A percentile compares a stretch with the other conserved stretches of the same genome.
Evolutionary conservation across 1,284 basidiomycete species (phyloP).

Genomic region (Cystobasidiaceae sp.): DNA sequence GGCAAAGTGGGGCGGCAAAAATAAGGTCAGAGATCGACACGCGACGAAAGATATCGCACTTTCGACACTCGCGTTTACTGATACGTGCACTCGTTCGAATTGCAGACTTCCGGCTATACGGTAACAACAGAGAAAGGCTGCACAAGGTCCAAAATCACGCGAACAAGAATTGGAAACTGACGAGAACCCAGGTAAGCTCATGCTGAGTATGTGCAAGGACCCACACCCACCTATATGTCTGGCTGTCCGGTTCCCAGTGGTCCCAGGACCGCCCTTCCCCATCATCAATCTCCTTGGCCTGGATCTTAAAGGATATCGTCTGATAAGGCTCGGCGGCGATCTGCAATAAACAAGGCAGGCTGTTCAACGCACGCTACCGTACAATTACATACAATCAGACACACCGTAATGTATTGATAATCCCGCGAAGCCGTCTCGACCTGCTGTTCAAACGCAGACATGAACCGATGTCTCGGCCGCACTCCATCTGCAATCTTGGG

Average conservation of each 20-base stretch:
- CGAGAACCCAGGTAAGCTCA: neutral
- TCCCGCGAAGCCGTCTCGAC: slow-evolving; percentile 90
- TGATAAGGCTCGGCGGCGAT: slow-evolving; percentile 98
- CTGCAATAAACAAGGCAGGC: slow-evolving; percentile 49
- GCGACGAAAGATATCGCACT: no score
- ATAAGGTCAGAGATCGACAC: no score
- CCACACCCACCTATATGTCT: slow-evolving; percentile 72
- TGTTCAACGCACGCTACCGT: neutral
- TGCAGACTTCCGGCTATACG: no score
- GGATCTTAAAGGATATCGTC: slow-evolving; percentile 96
- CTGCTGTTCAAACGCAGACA: slow-evolving; percentile 98
- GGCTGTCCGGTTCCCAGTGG: slow-evolving; percentile 93
- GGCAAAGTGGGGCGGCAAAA: neutral
- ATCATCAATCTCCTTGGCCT: slow-evolving; percentile 91
- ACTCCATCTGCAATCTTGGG: slow-evolving; percentile 81
- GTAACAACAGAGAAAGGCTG: neutral
- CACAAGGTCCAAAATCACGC: neutral
- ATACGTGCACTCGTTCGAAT: no score
- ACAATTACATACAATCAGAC: slow-evolving; percentile 45
- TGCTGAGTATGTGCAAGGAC: neutral
- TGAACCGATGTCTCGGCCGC: slow-evolving; percentile 81
- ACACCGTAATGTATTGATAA: slow-evolving; percentile 91
- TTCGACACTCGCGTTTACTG: no score
- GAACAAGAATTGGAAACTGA: slow-evolving; percentile 29
- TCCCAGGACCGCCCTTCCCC: slow-evolving; percentile 94